Conservation (phyloP, 371 early-diverging fungal species). For the Circinella umbellata region DNA sequence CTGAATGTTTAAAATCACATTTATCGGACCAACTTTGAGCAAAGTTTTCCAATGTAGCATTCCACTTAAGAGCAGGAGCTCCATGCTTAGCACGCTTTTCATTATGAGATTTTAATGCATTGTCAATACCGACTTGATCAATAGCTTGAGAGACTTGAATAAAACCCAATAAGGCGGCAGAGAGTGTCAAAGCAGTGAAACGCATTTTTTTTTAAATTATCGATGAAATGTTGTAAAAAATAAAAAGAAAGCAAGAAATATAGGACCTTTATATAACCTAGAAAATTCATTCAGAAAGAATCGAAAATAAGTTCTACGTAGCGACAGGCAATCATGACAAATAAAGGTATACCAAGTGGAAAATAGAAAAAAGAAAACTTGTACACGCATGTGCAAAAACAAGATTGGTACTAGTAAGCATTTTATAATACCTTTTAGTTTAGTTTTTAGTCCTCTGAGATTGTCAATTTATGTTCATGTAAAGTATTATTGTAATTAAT, state of each 20-base stretch:
- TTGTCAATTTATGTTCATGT: too few species aligned
- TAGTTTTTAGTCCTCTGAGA: too few species aligned
- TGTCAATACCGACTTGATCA: slow-evolving; percentile 1
- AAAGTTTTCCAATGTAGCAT: slow-evolving; percentile 38
- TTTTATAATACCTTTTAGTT: too few species aligned
- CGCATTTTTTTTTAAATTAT: background rate
- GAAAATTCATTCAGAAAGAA: too few species aligned
- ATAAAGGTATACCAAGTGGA: too few species aligned
- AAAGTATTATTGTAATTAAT: too few species aligned
- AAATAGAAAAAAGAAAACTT: too few species aligned
- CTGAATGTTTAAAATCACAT: slow-evolving; percentile 51
- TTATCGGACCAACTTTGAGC: slow-evolving; percentile 51
- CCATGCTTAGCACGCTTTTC: slow-evolving; percentile 47
- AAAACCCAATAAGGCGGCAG: background rate
- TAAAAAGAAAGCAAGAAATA: background rate
- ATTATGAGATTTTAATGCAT: slow-evolving; percentile 48
- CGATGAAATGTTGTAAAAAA: background rate
- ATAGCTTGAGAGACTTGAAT: slow-evolving; percentile 11
- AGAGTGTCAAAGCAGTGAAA: slow-evolving; percentile 3
- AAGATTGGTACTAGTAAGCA: too few species aligned
- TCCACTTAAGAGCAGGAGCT: slow-evolving; percentile 53
- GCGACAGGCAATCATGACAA: too few species aligned
- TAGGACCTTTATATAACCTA: too few species aligned
- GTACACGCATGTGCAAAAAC: too few species aligned
- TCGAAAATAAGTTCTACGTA: too few species aligned